A percentile compares a stretch with the other conserved stretches of the same genome.
phyloP scores from a whole-genome alignment of 768 basidiomycete species.

The Rhizopogon vinicolor region DNA sequence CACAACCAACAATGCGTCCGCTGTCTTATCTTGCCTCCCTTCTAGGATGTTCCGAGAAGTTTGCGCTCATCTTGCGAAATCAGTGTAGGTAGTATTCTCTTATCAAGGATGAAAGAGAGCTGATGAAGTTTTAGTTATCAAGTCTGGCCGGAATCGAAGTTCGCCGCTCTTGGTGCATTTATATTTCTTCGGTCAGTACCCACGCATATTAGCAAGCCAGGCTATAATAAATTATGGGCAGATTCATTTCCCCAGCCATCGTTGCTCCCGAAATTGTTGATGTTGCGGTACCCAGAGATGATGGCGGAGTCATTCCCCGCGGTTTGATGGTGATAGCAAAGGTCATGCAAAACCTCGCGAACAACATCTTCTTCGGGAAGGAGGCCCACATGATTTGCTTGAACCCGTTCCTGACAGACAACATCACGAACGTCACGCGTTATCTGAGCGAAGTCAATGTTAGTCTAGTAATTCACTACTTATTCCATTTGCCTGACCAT shows the following conservation, averaged over 20 bases:
- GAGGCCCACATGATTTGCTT: constrained; percentile 81
- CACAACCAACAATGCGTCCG: background rate
- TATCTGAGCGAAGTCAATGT: constrained; percentile 78
- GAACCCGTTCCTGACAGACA: constrained; percentile 68
- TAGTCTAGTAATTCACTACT: constrained; percentile 13
- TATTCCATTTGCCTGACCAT: background rate
- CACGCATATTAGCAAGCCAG: background rate
- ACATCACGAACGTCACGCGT: constrained; percentile 68
- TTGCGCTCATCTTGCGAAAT: constrained; percentile 72
- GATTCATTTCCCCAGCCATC: constrained; percentile 89
- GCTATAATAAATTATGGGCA: constrained; percentile 22
- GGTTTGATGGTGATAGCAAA: constrained; percentile 87
- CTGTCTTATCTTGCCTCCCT: constrained; percentile 1
- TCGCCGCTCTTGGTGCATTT: constrained; percentile 83
- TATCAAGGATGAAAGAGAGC: constrained; percentile 1
- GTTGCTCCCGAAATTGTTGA: constrained; percentile 85
- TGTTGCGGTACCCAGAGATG: constrained; percentile 68
- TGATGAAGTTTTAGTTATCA: constrained; percentile 38
- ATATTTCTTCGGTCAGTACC: constrained; percentile 73
- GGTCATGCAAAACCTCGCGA: constrained; percentile 89
- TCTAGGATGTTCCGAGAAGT: constrained; percentile 82
- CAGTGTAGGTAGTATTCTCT: constrained; percentile 53
- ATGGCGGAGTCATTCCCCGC: constrained; percentile 54
- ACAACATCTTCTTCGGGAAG: constrained; percentile 91
- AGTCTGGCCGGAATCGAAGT: constrained; percentile 77